Evolutionary conservation across 2,329 filamentous ascomycete genomes (phyloP).

Genomic region (Botrytis fabae): DNA sequence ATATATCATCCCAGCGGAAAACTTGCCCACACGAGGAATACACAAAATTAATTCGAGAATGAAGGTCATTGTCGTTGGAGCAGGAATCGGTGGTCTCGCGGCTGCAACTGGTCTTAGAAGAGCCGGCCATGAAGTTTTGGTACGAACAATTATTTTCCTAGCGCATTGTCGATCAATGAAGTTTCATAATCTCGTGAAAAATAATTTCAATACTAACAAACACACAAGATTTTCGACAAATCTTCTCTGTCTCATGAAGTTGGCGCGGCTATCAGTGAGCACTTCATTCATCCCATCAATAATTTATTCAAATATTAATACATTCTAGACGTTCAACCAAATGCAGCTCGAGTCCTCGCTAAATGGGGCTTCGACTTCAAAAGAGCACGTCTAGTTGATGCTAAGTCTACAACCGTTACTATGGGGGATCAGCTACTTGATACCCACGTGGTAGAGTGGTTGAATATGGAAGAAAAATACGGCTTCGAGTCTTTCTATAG

Average conservation of each 20-base stretch:
- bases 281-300: background rate
- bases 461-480: constrained; percentile 26
- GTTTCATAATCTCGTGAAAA: too few relatives aligned
- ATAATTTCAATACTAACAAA: constrained; percentile 23
- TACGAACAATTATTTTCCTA: constrained; percentile 12
- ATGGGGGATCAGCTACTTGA: constrained; percentile 25
- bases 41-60: background rate
- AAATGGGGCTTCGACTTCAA: constrained; percentile 47
- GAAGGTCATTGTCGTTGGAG: constrained; percentile 32
- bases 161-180: background rate
- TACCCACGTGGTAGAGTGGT: constrained; percentile 27
- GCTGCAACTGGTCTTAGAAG: constrained; percentile 49
- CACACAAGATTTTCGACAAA: constrained; percentile 52
- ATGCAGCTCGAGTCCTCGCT: constrained; percentile 57
- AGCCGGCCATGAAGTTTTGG: constrained; percentile 32
- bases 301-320: background rate
- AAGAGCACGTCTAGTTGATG: constrained; percentile 42
- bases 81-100: constrained; percentile 55
- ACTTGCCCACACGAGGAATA: background rate
- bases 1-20: background rate
- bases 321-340: constrained; percentile 52
- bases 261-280: constrained; percentile 55
- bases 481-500: constrained; percentile 52
- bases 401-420: constrained; percentile 43
- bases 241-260: constrained; percentile 56